Percentiles rank a stretch among this genome's conserved stretches.
These are phyloP conservation scores for Ramularia collo-cygni DNA, from an alignment of 2,329 filamentous ascomycete species.

Conservation along the genomic window DNA sequence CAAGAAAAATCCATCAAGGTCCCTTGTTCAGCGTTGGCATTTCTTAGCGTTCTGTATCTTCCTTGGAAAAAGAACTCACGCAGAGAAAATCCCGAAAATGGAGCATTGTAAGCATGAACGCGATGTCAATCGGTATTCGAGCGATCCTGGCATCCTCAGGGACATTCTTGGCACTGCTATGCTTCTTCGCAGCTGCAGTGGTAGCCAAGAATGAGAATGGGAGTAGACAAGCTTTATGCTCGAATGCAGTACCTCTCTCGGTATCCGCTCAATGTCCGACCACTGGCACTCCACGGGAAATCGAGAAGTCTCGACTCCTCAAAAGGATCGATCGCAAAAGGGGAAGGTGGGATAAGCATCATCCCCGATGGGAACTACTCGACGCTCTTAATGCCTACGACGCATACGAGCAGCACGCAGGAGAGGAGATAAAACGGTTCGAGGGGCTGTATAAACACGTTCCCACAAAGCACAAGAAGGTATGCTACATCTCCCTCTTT, in stretches of 20 bases:
- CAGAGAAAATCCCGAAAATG: no score
- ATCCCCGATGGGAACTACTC: conserved; percentile 70
- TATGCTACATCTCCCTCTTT: neutral
- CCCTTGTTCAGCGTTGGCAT: neutral
- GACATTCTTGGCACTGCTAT: no score
- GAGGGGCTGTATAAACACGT: conserved; percentile 14
- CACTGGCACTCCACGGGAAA: conserved; percentile 7
- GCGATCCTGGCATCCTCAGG: no score
- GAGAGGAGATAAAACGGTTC: conserved; percentile 13
- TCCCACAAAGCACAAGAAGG: conserved; percentile 11
- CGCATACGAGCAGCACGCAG: conserved; percentile 14
- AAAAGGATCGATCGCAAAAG: conserved; percentile 2
- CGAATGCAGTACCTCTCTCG: no score
- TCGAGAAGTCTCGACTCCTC: no score
- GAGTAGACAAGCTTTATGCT: no score
- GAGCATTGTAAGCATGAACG: no score
- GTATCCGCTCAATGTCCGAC: no score
- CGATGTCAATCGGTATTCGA: no score
- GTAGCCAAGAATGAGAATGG: no score
- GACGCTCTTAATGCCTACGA: conserved; percentile 71
- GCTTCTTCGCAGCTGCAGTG: no score
- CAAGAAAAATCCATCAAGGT: conserved; percentile 5
- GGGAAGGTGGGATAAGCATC: neutral
- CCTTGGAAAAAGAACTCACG: no score
- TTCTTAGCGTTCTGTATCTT: neutral